These are phyloP conservation scores for Glycine tomentella DNA, from an alignment of 306 rosid species.

Conservation along the genomic window DNA sequence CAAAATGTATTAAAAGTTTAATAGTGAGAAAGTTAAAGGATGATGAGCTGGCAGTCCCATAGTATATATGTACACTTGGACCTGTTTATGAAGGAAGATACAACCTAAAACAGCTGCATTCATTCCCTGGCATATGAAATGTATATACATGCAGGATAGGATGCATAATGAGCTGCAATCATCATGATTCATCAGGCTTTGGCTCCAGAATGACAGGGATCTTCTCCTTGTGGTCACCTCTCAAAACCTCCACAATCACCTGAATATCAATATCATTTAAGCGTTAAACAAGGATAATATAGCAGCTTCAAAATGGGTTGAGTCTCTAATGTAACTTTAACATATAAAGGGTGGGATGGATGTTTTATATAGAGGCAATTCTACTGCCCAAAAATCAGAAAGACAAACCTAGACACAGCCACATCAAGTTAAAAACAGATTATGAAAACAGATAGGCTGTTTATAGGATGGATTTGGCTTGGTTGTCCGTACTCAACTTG, in stretches of 20 bases:
- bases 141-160: conserved; percentile 50
- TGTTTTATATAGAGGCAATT: not conserved
- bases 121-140: conserved; percentile 38
- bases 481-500: not conserved
- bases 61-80: conserved; percentile 49
- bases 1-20: not conserved
- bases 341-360: not conserved
- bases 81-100: conserved; percentile 34
- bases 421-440: not conserved
- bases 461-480: not conserved
- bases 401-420: not conserved
- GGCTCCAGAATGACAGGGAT: conserved; percentile 89
- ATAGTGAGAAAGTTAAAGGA: conserved; percentile 26
- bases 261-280: conserved; percentile 47
- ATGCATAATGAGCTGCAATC: conserved; percentile 33
- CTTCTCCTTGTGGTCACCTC: conserved; percentile 97
- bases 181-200: conserved; percentile 84
- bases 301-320: conserved; percentile 1
- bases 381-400: not conserved
- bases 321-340: not conserved
- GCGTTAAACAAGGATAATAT: not conserved
- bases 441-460: conserved; percentile 11
- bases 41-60: conserved; percentile 26
- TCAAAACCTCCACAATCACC: conserved; percentile 92
- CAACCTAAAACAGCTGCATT: conserved; percentile 45